Percentiles rank a stretch among this genome's conserved stretches.
phyloP scores from a whole-genome alignment of 108 stramenopile genomes.

The Aurantiochytrium sp. region DNA sequence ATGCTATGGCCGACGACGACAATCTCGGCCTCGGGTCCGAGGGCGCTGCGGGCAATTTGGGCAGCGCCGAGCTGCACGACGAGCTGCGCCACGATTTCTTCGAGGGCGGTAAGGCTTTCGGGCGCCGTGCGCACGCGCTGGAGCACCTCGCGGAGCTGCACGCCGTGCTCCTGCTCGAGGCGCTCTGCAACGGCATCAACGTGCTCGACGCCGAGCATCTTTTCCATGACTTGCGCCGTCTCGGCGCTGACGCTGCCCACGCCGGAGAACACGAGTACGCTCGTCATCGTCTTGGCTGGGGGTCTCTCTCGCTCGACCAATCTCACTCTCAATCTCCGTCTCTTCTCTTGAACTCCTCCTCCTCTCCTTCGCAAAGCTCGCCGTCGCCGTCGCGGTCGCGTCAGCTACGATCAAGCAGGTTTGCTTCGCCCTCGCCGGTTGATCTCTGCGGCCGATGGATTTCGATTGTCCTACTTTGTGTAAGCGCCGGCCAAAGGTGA shows the following conservation, averaged over 20 bases:
- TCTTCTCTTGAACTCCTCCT: too few relatives aligned
- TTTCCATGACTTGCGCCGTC: not conserved
- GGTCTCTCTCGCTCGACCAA: too few relatives aligned
- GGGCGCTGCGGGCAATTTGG: not conserved
- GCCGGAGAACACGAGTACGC: not conserved
- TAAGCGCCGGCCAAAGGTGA: too few relatives aligned
- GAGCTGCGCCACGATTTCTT: not conserved
- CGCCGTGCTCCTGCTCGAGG: not conserved
- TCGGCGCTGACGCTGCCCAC: not conserved
- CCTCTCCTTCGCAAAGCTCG: too few relatives aligned
- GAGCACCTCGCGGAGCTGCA: not conserved
- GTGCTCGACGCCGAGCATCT: not conserved
- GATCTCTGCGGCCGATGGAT: too few relatives aligned
- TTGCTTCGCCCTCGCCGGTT: too few relatives aligned
- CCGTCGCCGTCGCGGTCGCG: too few relatives aligned
- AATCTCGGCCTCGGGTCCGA: not conserved
- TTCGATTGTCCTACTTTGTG: too few relatives aligned
- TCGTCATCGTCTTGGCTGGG: not conserved
- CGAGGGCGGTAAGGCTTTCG: not conserved
- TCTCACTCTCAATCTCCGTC: too few relatives aligned
- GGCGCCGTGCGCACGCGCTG: not conserved
- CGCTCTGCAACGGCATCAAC: not conserved
- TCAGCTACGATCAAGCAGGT: too few relatives aligned
- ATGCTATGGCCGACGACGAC: constrained; percentile 11
- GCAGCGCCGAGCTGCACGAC: not conserved